Base-by-base conservation (phyloP, 352 stramenopile species). In the Pythium volutum region DNA sequence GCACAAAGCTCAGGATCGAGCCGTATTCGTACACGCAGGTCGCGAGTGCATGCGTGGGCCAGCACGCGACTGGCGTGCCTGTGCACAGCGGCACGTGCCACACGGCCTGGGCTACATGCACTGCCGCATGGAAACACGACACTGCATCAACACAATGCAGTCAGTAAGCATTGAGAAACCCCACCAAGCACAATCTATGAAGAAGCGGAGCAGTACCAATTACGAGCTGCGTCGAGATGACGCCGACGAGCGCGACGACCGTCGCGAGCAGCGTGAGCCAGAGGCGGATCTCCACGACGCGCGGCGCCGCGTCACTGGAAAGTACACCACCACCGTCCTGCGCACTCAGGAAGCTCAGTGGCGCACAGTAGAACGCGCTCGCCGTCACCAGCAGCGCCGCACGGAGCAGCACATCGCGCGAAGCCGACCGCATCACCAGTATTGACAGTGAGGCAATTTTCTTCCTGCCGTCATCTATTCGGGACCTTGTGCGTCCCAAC, bases 1-100 rank as follows among this genome's bases (percentile, higher is more conserved):
- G 22, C 11, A 75, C 38, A 31, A 75, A 84, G 46, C 56, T 71
- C 7, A 73, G 22, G 31, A 84, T 26, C 9, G 45, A 52, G 20
- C 62, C 56, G 47, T 56, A 68, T 48, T 84, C 75, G 42, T 73
- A 70, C 22, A 50, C 52, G 33, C 62, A 69, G 2, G 56, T 36
- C 12, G 41, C 39, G 20, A 63, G 15, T 14, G 36, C 34, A 27
- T 66, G 38, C 3, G 8, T 14, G 4, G 10, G 33, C 50, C 56
- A 70, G 52, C 62, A 62, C 58, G 55, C 58, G 34, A 29, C 22
- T 26, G 64, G 45, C 11, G 22, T 15, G 16, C 20, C 36, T 22
- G 23, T 36, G 14, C 60, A 56, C 20, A 60, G 22, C n/a, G 49
- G 51, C 33, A 56, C 50, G 15, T 45, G 14, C 23, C 39, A 31